Evolutionary conservation across 169 alveolate genomes (phyloP).

Genomic region (Cryptosporidium baileyi): DNA sequence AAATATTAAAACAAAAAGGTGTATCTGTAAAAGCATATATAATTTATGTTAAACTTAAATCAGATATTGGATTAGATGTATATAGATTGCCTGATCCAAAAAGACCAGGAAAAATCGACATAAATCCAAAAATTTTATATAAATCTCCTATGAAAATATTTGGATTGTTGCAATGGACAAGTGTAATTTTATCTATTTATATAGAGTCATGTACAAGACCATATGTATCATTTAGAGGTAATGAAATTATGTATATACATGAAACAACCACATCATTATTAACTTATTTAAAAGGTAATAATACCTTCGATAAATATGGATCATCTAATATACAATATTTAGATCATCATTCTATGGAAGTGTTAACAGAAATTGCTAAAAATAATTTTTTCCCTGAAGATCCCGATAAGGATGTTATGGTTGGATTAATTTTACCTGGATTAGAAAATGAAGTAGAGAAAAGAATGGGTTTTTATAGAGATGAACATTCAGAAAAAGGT

Average conservation of each 20-base stretch:
- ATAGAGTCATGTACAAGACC: conserved; percentile 38
- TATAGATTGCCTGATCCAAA: conserved; percentile 44
- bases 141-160: conserved; percentile 6
- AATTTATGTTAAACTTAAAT: conserved; percentile 38
- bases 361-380: not conserved
- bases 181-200: not conserved
- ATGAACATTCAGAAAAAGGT: conserved; percentile 10
- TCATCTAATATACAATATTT: not conserved
- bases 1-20: not conserved
- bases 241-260: conserved; percentile 23
- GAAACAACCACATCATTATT: conserved; percentile 29
- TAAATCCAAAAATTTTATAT: conserved; percentile 5
- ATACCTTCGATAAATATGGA: not conserved
- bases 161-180: conserved; percentile 43
- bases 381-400: conserved; percentile 48
- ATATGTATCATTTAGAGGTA: conserved; percentile 39
- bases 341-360: not conserved
- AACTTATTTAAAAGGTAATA: conserved; percentile 1
- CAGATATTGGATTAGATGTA: conserved; percentile 57
- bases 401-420: conserved; percentile 26
- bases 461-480: not conserved
- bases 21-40: conserved; percentile 13
- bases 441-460: not conserved
- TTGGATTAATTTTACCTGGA: conserved; percentile 32
- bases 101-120: not conserved